phyloP scores from a whole-genome alignment of 177 flowering plant genomes.

The Vitis hybrid region DNA sequence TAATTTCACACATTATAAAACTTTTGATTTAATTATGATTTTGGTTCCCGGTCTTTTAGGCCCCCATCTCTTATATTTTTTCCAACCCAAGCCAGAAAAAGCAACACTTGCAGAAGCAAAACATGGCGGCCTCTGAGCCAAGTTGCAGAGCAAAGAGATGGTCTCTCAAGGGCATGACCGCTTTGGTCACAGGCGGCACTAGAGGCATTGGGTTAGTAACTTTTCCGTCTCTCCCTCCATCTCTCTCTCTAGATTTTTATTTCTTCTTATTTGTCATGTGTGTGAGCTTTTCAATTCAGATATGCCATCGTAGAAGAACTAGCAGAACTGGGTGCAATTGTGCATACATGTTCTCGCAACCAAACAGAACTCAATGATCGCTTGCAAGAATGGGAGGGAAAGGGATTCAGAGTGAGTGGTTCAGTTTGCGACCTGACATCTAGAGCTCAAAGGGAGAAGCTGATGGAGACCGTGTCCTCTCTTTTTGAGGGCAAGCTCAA shows the following conservation, averaged over 20 bases:
- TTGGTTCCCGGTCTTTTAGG: no score
- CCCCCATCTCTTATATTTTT: neutral
- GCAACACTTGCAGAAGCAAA: neutral
- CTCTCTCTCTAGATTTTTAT: constrained; percentile 3
- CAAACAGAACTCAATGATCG: constrained; percentile 1
- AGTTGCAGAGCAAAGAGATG: constrained; percentile 29
- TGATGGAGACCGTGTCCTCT: constrained; percentile 1
- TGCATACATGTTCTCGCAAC: constrained; percentile 11
- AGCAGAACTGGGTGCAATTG: constrained; percentile 3
- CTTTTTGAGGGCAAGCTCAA: neutral
- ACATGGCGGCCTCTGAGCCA: constrained; percentile 12
- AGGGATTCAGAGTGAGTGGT: neutral
- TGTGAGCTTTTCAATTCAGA: neutral
- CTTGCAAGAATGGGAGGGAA: neutral
- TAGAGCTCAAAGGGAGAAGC: neutral
- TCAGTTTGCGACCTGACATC: constrained; percentile 2
- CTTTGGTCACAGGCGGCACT: constrained; percentile 69
- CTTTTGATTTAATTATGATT: no score
- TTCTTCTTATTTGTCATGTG: neutral
- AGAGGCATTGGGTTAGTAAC: constrained; percentile 51
- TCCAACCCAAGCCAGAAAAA: neutral
- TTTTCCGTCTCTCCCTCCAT: neutral
- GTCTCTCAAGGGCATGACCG: constrained; percentile 57
- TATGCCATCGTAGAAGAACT: constrained; percentile 12
- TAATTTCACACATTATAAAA: no score